Conservation (phyloP, 2,329 filamentous ascomycete genomes). For the Diaporthe amygdali region DNA sequence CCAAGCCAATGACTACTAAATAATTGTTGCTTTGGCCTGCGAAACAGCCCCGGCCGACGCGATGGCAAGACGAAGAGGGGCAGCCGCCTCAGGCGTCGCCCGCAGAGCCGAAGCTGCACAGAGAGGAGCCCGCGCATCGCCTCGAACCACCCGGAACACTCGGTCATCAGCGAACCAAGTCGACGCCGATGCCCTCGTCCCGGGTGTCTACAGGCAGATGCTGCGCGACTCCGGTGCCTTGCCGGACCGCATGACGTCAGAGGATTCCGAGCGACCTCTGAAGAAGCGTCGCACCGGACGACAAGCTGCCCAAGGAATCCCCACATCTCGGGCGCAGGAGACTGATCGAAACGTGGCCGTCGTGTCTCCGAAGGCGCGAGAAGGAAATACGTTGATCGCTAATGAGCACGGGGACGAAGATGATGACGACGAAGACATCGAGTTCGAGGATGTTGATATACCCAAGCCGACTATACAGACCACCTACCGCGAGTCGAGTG, state of each 20-base stretch:
- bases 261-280: constrained; percentile 42
- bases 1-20: not conserved
- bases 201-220: constrained; percentile 54
- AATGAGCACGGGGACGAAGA: constrained; percentile 33
- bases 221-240: constrained; percentile 53
- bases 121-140: constrained; percentile 22
- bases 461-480: constrained; percentile 57
- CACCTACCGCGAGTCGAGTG: constrained; percentile 53
- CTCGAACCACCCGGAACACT: constrained; percentile 31
- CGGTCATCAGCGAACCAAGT: constrained; percentile 30
- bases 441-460: constrained; percentile 57
- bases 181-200: constrained; percentile 29
- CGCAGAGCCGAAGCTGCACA: constrained; percentile 20
- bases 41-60: not conserved
- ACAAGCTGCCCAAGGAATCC: constrained; percentile 19
- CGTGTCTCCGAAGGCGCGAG: not conserved
- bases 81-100: constrained; percentile 8
- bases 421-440: constrained; percentile 46
- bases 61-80: constrained; percentile 22
- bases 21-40: not conserved
- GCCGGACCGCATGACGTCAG: constrained; percentile 29
- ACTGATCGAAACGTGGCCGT: not conserved
- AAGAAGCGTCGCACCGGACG: constrained; percentile 47
- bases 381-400: not conserved
- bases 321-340: not conserved